phyloP scores from a whole-genome alignment of 495 filamentous ascomycete species.

The Tuber magnatum region DNA sequence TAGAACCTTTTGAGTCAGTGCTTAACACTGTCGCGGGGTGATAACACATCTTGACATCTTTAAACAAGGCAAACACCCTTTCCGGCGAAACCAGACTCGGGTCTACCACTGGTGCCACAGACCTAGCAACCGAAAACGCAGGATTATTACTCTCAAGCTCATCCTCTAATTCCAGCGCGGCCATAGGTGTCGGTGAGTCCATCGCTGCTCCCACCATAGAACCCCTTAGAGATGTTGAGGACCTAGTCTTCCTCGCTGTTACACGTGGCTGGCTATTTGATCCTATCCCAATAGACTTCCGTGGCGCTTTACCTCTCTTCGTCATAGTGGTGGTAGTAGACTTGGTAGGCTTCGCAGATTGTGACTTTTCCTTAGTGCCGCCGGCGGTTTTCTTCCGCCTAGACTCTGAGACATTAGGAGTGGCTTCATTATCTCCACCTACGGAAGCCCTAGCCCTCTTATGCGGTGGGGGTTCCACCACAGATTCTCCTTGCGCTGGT shows the following conservation, averaged over 20 bases:
- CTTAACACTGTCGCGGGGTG: slow-evolving; percentile 35
- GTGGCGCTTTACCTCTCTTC: neutral
- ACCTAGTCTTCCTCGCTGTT: slow-evolving; percentile 20
- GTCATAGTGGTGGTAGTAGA: neutral
- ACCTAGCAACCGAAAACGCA: slow-evolving; percentile 15
- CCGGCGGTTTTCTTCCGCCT: neutral
- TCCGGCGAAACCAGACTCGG: slow-evolving; percentile 8
- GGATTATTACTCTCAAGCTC: slow-evolving; percentile 31
- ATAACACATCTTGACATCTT: slow-evolving; percentile 32
- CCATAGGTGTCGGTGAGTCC: neutral
- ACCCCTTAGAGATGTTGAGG: slow-evolving; percentile 9
- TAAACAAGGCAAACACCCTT: slow-evolving; percentile 39
- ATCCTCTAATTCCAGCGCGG: slow-evolving; percentile 15
- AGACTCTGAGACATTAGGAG: neutral
- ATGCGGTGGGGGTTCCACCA: neutral
- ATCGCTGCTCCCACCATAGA: neutral
- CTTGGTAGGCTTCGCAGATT: neutral
- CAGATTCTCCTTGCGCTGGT: neutral
- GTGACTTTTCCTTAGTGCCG: neutral
- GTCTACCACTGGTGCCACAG: neutral
- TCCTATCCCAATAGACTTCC: neutral
- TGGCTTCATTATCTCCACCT: neutral
- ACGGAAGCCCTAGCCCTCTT: neutral
- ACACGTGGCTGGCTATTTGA: slow-evolving; percentile 7
- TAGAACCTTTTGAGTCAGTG: slow-evolving; percentile 3